Evolutionary conservation across 2,329 filamentous ascomycete species (phyloP), one percentile per base, ranked within the genome.

Genomic region (Aspergillus glaucus): DNA sequence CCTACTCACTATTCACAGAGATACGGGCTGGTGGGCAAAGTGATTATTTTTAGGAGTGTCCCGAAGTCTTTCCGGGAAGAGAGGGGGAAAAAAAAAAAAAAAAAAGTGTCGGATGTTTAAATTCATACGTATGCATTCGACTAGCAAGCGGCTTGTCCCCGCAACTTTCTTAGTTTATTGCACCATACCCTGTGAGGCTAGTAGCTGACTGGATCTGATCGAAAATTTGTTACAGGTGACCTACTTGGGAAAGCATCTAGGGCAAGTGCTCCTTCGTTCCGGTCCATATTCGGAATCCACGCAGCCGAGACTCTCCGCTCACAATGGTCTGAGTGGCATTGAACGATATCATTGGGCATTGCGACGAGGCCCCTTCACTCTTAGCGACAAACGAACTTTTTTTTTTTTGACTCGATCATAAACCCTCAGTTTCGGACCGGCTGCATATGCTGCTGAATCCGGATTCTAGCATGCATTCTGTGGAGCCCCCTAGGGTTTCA

Each of bases 311-410:
- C 26, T n/a, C 14, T 37, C 17, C 21, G 19, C 21, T 36, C n/a
- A 47, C 19, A 19, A 24, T 17, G 22, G 28, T 26, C 15, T 36
- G 36, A 12, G 26, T 43, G 32, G n/a, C 8, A n/a, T 36, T n/a
- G 21, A 26, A 12, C 24, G 4, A 48, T 30, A 19, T 30, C 15
- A 50, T 42, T 52, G 46, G 50, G 19, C 39, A 47, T 15, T 45
- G 45, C 46, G 37, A 42, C 26, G 42, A 51, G 32, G 43, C 43
- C 48, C 45, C 45, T 34, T 32, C 28, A 46, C 46, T 47, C 46
- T 46, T 26, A 48, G 17, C 17, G 17, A 40, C 37, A 40, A 40
- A 40, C 37, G 17, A 40, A 12, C 37, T 21, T 21, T 19, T 32
- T 21, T 21, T 19, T 32, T 12, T 12, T 21, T 21, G 15, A 40